Evolutionary conservation across 352 stramenopile genomes (phyloP).

Genomic region (Pythium myriotylum): DNA sequence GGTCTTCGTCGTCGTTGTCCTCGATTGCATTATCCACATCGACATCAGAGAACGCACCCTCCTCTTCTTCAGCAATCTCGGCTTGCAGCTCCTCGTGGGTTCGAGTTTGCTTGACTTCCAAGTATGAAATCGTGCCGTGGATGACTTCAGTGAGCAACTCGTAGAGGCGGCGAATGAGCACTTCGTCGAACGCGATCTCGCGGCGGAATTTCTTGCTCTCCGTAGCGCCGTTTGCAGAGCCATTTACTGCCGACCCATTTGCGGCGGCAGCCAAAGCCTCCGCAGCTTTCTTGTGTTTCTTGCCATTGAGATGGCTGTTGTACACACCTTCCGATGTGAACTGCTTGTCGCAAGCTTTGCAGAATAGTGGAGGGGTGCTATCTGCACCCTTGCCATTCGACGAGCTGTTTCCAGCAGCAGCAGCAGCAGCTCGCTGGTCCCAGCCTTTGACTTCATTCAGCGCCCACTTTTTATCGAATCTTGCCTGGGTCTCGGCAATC

Average conservation of each 20-base stretch:
- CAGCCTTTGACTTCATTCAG: slow-evolving; percentile 60
- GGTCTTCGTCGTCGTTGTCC: slow-evolving; percentile 93
- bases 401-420: not conserved
- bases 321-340: slow-evolving; percentile 77
- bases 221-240: not conserved
- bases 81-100: slow-evolving; percentile 87
- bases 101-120: slow-evolving; percentile 88
- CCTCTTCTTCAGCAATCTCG: slow-evolving; percentile 86
- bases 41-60: slow-evolving; percentile 81
- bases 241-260: not conserved
- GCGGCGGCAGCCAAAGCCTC: slow-evolving; percentile 14
- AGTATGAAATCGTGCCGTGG: slow-evolving; percentile 81
- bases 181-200: slow-evolving; percentile 67
- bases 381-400: not conserved
- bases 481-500: slow-evolving; percentile 73
- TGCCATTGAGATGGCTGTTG: slow-evolving; percentile 72
- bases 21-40: slow-evolving; percentile 68
- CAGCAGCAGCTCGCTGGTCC: slow-evolving; percentile 21
- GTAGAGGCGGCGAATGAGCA: slow-evolving; percentile 70
- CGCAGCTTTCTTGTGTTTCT: slow-evolving; percentile 77
- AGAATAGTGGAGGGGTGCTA: slow-evolving; percentile 42
- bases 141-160: slow-evolving; percentile 84
- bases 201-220: slow-evolving; percentile 35
- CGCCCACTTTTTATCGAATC: slow-evolving; percentile 86
- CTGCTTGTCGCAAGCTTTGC: slow-evolving; percentile 67